Evolutionary conservation across 768 basidiomycete genomes (phyloP).

Genomic region (Termitomyces sp.): DNA sequence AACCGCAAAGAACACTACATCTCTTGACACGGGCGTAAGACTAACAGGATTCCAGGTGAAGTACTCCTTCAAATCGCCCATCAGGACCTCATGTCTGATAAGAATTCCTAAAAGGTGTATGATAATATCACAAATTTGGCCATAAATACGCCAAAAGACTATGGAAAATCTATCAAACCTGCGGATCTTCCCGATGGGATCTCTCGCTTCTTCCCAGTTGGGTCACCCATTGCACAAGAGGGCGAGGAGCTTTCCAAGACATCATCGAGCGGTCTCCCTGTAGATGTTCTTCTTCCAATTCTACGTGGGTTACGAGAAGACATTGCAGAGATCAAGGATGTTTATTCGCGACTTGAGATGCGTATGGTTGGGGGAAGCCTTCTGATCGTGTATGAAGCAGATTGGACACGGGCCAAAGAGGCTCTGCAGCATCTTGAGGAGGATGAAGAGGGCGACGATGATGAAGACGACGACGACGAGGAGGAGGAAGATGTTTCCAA

Average conservation of each 20-base stretch:
- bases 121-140: constrained; percentile 51
- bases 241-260: neutral
- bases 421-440: constrained; percentile 13
- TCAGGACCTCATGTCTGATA: neutral
- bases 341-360: constrained; percentile 51
- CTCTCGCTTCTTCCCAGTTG: constrained; percentile 69
- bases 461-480: constrained; percentile 11
- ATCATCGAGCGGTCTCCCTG: constrained; percentile 48
- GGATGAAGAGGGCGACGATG: constrained; percentile 2
- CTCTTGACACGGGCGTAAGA: constrained; percentile 66
- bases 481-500: constrained; percentile 18
- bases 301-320: constrained; percentile 49
- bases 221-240: constrained; percentile 5
- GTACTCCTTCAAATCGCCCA: constrained; percentile 9
- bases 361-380: constrained; percentile 82
- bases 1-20: constrained; percentile 66
- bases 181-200: constrained; percentile 74
- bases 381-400: constrained; percentile 69
- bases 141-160: constrained; percentile 62
- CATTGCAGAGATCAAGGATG: constrained; percentile 42
- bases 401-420: constrained; percentile 24
- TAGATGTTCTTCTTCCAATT: constrained; percentile 46
- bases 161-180: constrained; percentile 69
- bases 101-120: constrained; percentile 52
- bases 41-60: constrained; percentile 87